phyloP scores from a whole-genome alignment of 2,329 filamentous ascomycete species.

The Cladosporium oxysporum region DNA sequence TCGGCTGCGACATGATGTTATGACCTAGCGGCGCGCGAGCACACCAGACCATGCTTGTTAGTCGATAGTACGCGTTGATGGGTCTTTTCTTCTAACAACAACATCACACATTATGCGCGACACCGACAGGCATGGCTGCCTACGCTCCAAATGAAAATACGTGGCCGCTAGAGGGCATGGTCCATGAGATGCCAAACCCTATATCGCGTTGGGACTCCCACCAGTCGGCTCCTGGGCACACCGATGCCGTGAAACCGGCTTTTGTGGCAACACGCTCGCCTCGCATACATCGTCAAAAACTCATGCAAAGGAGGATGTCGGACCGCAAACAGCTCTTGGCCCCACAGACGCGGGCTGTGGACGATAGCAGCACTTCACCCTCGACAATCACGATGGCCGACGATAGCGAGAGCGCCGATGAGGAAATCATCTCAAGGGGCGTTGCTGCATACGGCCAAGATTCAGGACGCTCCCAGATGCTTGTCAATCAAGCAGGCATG shows the following conservation, averaged over 20 bases:
- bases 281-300: background rate
- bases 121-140: slow-evolving; percentile 10
- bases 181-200: slow-evolving; percentile 4
- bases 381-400: background rate
- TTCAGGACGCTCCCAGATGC: background rate
- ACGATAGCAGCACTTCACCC: background rate
- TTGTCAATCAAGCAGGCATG: background rate
- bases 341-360: background rate
- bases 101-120: slow-evolving; percentile 2
- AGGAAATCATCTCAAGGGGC: slow-evolving; percentile 11
- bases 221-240: slow-evolving; percentile 3
- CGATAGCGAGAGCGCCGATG: slow-evolving; percentile 14
- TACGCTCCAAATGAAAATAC: background rate
- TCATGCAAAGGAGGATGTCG: background rate
- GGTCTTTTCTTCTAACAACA: background rate
- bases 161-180: slow-evolving; percentile 2
- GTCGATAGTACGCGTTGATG: background rate
- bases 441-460: background rate
- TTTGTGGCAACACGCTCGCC: background rate
- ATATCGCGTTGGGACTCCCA: slow-evolving; percentile 18
- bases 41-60: background rate
- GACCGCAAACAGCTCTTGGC: background rate
- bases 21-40: background rate
- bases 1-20: slow-evolving; percentile 11
- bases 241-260: slow-evolving; percentile 9